A percentile compares a stretch with the other conserved stretches of the same genome.
Conservation (phyloP, 2,329 filamentous ascomycete genomes). For the Fusarium annulatum region DNA sequence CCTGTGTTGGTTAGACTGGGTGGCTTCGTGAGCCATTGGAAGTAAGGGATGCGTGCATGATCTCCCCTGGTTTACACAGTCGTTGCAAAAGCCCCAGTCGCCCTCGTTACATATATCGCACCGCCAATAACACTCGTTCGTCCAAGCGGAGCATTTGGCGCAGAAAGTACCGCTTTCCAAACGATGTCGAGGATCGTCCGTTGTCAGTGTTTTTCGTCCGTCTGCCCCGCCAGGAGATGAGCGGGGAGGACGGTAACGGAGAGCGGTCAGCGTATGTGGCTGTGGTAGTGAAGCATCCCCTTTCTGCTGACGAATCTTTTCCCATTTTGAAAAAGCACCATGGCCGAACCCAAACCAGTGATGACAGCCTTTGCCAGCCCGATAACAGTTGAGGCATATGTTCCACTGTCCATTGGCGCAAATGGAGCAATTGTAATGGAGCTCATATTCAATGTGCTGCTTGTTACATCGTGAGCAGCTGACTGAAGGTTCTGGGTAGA, state of each 20-base stretch:
- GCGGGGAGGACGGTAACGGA: conserved; percentile 65
- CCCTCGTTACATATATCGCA: conserved; percentile 89
- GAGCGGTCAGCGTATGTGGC: conserved; percentile 69
- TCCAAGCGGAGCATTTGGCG: conserved; percentile 75
- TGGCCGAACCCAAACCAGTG: conserved; percentile 92
- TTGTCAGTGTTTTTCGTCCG: conserved; percentile 68
- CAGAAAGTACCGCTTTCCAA: conserved; percentile 88
- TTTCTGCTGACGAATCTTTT: conserved; percentile 58
- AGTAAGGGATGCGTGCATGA: conserved; percentile 86
- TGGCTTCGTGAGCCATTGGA: conserved; percentile 73
- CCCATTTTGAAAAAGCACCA: conserved; percentile 75
- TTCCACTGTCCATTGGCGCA: conserved; percentile 81
- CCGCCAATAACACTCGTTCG: conserved; percentile 90
- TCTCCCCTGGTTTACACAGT: conserved; percentile 83
- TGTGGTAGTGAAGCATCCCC: conserved; percentile 55
- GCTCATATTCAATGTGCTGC: conserved; percentile 80
- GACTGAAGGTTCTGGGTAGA: conserved; percentile 77
- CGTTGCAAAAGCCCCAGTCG: conserved; percentile 94
- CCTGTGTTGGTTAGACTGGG: conserved; percentile 49
- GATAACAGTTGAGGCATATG: conserved; percentile 85
- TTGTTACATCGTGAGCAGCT: conserved; percentile 78
- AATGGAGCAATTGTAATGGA: conserved; percentile 83
- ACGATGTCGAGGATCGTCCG: conserved; percentile 73
- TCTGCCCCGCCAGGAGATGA: conserved; percentile 63
- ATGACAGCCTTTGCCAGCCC: conserved; percentile 78